Base-by-base conservation (phyloP, 176 grass and related monocot genomes). In the Secale cereale region DNA sequence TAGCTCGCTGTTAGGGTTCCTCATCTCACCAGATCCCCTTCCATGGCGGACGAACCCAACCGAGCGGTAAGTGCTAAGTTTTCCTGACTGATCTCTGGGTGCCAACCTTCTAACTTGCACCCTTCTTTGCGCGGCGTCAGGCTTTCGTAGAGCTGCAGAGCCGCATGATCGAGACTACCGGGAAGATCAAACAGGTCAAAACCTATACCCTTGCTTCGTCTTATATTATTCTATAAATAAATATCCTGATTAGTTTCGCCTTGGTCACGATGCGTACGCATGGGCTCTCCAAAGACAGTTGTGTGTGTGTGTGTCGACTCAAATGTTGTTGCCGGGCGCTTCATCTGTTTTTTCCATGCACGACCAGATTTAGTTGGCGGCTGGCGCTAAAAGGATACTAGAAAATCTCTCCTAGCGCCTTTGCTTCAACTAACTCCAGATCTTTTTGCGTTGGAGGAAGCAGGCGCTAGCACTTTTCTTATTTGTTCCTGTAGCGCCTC, bases 71-170 rank as follows among this genome's bases (percentile, higher is more conserved):
- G 48, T 59, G 8, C 12, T n/a, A 12, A 26, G 10, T 75, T 39
- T 30, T 22, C 16, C 35, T 39, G 27, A 17, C 30, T 17, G 23
- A 50, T 65, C 16, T 85, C 78, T 19, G 39, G 25, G 25, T 82
- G 19, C 35, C 28, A 20, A 15, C 16, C 27, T 70, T 69, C 41
- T 57, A 64, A 43, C 8, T 78, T 59, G 43, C 1, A 50, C 20
- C 45, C 45, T 54, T 76, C n/a, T 63, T 74, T 75, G 27, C 8
- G 20, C 6, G 6, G 54, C 19, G 11, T 40, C 64, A 98, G 95
- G 95, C 95, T 40, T 98, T 98, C 86, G 8, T 95, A 70, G 95
- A 98, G 89, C 85, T 98, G 57, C 95, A 98, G 90, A 74, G 80
- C 32, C 85, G 89, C 48, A 70, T 98, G 85, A 65, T 95, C 62